Evolutionary conservation across 2,329 filamentous ascomycete species (phyloP).

Genomic region (Ophiocordyceps camponoti-rufipedis): DNA sequence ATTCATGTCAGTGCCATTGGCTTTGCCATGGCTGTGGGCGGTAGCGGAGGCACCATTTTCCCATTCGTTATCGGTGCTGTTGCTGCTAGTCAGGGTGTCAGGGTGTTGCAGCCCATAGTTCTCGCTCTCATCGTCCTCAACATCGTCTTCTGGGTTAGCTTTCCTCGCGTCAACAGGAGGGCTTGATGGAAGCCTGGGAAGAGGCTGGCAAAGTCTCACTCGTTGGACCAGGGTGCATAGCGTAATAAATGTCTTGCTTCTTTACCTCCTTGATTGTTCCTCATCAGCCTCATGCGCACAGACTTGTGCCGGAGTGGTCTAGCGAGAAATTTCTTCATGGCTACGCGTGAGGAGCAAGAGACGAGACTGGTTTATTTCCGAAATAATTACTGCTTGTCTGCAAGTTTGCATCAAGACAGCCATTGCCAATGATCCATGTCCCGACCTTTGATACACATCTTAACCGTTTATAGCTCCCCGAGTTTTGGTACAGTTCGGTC

Average conservation of each 20-base stretch:
- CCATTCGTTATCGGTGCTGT: constrained; percentile 11
- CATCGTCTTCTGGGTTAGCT: neutral
- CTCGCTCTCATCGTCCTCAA: neutral
- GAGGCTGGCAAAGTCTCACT: neutral
- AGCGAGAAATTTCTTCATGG: no score
- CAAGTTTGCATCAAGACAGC: no score
- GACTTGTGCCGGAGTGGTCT: no score
- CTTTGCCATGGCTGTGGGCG: constrained; percentile 56
- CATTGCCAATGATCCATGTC: no score
- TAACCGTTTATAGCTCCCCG: neutral
- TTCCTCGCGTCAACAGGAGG: neutral
- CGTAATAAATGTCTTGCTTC: no score
- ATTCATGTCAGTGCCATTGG: constrained; percentile 57
- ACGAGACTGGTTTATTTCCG: neutral
- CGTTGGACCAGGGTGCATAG: no score
- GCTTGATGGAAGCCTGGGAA: neutral
- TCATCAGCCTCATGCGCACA: no score
- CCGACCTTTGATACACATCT: neutral
- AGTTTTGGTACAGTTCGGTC: neutral
- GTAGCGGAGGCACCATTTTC: constrained; percentile 45
- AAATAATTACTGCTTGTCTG: neutral
- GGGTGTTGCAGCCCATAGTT: constrained; percentile 1
- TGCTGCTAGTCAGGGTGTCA: neutral
- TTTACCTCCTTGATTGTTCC: no score
- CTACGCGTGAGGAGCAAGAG: neutral